A percentile compares a stretch with the other conserved stretches of the same genome.
phyloP scores from a whole-genome alignment of 495 filamentous ascomycete genomes.

The Endocarpon pusillum region DNA sequence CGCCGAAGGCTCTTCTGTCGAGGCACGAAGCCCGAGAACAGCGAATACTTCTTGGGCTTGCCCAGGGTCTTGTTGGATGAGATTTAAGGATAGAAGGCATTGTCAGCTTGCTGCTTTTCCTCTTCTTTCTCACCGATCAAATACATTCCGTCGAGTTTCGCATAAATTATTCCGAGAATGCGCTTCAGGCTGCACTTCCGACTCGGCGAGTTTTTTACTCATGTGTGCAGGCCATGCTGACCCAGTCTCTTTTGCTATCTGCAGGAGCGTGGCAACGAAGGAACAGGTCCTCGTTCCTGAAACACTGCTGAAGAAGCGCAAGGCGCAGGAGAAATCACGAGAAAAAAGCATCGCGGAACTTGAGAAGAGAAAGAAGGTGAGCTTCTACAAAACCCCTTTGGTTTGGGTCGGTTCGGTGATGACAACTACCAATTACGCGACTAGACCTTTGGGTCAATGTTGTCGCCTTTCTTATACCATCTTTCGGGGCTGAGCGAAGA shows the following conservation, averaged over 20 bases:
- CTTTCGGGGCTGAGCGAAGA: constrained; percentile 93
- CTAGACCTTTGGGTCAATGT: constrained; percentile 86
- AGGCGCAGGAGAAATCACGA: constrained; percentile 95
- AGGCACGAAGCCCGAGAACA: constrained; percentile 17
- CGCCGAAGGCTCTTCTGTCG: neutral
- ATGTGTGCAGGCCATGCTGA: constrained; percentile 58
- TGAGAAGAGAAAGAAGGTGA: constrained; percentile 77
- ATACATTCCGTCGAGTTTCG: constrained; percentile 61
- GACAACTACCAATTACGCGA: constrained; percentile 65
- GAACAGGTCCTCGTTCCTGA: constrained; percentile 92
- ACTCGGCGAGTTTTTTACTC: constrained; percentile 62
- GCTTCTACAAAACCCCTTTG: constrained; percentile 27
- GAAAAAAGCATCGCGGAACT: constrained; percentile 66
- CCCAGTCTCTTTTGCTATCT: constrained; percentile 31
- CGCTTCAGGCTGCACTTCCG: constrained; percentile 77
- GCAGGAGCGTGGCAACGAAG: constrained; percentile 69
- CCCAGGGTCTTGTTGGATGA: constrained; percentile 76
- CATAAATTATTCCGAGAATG: constrained; percentile 63
- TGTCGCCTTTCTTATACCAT: constrained; percentile 96
- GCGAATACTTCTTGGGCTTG: constrained; percentile 41
- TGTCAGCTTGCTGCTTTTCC: constrained; percentile 2
- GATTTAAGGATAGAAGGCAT: constrained; percentile 17
- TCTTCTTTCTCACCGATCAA: constrained; percentile 54
- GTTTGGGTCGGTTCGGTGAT: constrained; percentile 53
- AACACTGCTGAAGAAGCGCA: constrained; percentile 99